phyloP scores from a whole-genome alignment of 2,329 filamentous ascomycete species.

The Aspergillus ustus region DNA sequence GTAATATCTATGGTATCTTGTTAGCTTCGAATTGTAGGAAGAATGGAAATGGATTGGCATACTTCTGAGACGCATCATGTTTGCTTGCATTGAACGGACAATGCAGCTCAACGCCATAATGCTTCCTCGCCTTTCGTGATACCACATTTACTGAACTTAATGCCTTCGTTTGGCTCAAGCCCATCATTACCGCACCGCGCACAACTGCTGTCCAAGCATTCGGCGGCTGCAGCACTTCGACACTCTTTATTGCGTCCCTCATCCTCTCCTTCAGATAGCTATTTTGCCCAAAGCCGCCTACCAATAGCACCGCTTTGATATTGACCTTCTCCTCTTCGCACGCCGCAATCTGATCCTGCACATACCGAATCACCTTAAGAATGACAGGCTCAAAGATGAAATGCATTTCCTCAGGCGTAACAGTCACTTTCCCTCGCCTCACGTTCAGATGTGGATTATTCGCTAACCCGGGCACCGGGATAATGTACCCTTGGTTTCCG shows the following conservation, averaged over 20 bases:
- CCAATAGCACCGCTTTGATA: slow-evolving; percentile 39
- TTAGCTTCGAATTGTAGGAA: background rate
- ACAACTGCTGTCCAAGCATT: slow-evolving; percentile 37
- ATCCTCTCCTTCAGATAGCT: slow-evolving; percentile 30
- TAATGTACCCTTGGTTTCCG: slow-evolving; percentile 20
- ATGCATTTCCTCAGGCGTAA: slow-evolving; percentile 24
- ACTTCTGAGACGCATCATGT: slow-evolving; percentile 25
- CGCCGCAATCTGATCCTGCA: slow-evolving; percentile 50
- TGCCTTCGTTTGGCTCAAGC: slow-evolving; percentile 15
- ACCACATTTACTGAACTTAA: slow-evolving; percentile 18
- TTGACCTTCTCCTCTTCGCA: slow-evolving; percentile 61
- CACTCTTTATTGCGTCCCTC: slow-evolving; percentile 15
- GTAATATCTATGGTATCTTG: slow-evolving; percentile 10
- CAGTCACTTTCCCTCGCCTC: slow-evolving; percentile 26
- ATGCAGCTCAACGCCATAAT: slow-evolving; percentile 24
- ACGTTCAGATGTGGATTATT: slow-evolving; percentile 26
- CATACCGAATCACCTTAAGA: slow-evolving; percentile 24
- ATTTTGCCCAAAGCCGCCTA: slow-evolving; percentile 37
- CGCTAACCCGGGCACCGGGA: slow-evolving; percentile 31
- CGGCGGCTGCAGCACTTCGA: slow-evolving; percentile 28
- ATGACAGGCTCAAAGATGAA: slow-evolving; percentile 28
- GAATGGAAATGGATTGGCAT: background rate
- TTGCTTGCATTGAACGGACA: slow-evolving; percentile 6
- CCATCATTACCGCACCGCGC: slow-evolving; percentile 26
- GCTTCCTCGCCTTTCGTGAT: slow-evolving; percentile 28